Evolutionary conservation across 1,284 basidiomycete genomes (phyloP).

Genomic region (Microbotryum violaceum): DNA sequence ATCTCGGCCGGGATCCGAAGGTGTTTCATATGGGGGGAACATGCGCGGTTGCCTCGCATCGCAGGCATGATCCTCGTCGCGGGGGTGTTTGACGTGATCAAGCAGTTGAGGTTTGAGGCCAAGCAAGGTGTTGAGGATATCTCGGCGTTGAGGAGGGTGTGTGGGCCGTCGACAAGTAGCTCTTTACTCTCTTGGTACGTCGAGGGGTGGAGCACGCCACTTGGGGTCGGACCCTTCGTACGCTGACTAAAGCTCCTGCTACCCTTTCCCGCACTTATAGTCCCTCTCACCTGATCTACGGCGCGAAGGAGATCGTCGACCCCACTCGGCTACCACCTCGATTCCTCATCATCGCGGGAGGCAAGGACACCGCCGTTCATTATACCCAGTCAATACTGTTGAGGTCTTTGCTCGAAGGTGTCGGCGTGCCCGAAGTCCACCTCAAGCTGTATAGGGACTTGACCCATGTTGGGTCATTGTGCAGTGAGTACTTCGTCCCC

Average conservation of each 20-base stretch:
- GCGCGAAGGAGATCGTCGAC: conserved; percentile 38
- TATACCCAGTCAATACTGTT: conserved; percentile 40
- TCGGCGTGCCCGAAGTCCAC: conserved; percentile 37
- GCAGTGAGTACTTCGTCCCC: conserved; percentile 9
- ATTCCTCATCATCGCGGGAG: conserved; percentile 40
- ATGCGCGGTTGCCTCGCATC: conserved; percentile 19
- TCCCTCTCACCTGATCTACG: conserved; percentile 40
- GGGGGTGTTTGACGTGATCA: conserved; percentile 32
- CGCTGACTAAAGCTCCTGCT: conserved; percentile 18
- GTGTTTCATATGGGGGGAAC: conserved; percentile 22
- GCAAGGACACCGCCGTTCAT: conserved; percentile 36
- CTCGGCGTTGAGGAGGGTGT: conserved; percentile 10
- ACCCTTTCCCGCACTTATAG: conserved; percentile 29
- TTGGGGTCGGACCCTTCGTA: not conserved
- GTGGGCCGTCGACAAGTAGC: conserved; percentile 1
- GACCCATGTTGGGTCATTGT: conserved; percentile 11
- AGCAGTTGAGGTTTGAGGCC: conserved; percentile 28
- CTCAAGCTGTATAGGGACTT: conserved; percentile 38
- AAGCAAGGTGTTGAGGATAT: conserved; percentile 26
- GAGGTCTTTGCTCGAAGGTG: conserved; percentile 37
- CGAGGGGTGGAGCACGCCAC: too few relatives aligned
- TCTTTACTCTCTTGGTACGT: conserved; percentile 19
- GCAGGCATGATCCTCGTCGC: conserved; percentile 32
- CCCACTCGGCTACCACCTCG: conserved; percentile 36
- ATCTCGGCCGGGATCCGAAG: conserved; percentile 23